Conservation (phyloP, 257 asterid genomes). For the Solanum acaule region DNA sequence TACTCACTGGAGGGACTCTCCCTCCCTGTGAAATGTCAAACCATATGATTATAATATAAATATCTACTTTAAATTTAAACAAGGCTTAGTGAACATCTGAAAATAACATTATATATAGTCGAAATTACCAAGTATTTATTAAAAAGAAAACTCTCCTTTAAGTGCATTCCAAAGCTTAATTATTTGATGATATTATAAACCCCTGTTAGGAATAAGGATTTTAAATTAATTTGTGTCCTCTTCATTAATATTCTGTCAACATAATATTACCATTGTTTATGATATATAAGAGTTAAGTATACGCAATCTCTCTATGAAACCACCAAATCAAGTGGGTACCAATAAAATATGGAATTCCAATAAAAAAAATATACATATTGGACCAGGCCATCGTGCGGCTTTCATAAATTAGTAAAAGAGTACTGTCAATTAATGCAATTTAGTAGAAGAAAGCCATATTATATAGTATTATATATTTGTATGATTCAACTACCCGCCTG, state of each 20-base stretch:
- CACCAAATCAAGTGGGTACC: too few species aligned
- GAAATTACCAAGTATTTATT: not conserved
- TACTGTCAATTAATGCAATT: too few species aligned
- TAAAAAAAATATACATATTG: too few species aligned
- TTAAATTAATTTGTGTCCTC: not conserved
- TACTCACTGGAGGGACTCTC: not conserved
- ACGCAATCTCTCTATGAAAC: too few species aligned
- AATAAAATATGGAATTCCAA: too few species aligned
- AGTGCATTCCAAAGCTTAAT: not conserved
- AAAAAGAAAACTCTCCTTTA: not conserved
- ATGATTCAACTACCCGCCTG: too few species aligned
- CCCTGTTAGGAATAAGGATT: too few species aligned
- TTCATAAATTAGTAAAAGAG: too few species aligned
- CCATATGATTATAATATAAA: not conserved
- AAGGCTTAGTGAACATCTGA: not conserved
- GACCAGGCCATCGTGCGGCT: too few species aligned
- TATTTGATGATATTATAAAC: not conserved
- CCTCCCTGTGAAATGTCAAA: not conserved
- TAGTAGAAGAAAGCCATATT: too few species aligned
- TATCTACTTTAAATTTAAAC: not conserved
- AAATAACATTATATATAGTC: not conserved
- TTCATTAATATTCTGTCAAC: not conserved
- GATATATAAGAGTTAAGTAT: not conserved
- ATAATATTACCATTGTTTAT: not conserved
- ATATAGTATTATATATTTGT: too few species aligned